Conservation (phyloP, 352 stramenopile genomes). For the Phytophthora melonis region DNA sequence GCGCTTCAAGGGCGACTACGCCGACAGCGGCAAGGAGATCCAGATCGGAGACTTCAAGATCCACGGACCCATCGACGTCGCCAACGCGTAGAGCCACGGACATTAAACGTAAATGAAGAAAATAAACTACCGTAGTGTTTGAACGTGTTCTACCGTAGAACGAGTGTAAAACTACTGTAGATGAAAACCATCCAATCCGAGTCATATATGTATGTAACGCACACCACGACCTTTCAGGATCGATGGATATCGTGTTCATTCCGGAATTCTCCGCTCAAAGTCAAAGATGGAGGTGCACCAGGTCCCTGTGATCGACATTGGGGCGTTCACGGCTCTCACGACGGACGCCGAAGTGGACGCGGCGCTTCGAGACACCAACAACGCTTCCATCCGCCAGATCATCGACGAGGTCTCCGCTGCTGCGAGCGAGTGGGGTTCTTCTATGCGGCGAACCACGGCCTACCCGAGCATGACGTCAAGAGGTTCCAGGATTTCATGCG, state of each 20-base stretch:
- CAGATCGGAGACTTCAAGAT: constrained; percentile 35
- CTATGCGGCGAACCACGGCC: constrained; percentile 88
- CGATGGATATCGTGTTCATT: no score
- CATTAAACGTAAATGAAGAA: background rate
- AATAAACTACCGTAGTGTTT: background rate
- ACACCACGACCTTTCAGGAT: background rate
- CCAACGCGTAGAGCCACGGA: background rate
- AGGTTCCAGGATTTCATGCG: constrained; percentile 71
- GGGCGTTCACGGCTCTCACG: background rate
- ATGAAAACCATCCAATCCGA: no score
- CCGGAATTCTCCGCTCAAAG: background rate
- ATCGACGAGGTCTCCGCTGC: constrained; percentile 37
- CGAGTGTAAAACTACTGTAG: no score
- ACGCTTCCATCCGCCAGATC: background rate
- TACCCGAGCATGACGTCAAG: constrained; percentile 64
- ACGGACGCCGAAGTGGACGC: background rate
- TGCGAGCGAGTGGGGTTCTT: constrained; percentile 92
- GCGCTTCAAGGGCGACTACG: constrained; percentile 93
- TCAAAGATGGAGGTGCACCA: background rate
- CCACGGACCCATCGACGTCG: constrained; percentile 15
- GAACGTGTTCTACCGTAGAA: background rate
- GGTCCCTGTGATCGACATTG: background rate
- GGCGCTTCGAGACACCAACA: background rate
- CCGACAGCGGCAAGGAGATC: constrained; percentile 90
- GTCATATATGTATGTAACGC: no score